Percentiles rank a stretch among this genome's conserved stretches.
These are phyloP conservation scores for Colletotrichum liriopes DNA, from an alignment of 2,329 filamentous ascomycete genomes.

Conservation along the genomic window DNA sequence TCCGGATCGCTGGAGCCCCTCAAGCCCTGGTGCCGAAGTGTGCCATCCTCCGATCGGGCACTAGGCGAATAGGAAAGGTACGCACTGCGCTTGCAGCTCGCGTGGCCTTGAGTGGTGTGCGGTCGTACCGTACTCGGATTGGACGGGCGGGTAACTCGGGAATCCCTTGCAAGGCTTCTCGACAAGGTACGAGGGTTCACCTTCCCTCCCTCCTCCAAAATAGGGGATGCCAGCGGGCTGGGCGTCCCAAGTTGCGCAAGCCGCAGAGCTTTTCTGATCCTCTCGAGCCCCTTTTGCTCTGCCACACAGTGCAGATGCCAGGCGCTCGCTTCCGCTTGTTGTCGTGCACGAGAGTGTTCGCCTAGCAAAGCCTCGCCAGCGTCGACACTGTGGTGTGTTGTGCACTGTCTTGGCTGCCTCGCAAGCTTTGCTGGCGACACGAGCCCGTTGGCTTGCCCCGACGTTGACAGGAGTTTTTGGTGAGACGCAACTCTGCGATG, in stretches of 20 bases:
- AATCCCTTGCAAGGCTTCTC: constrained; percentile 21
- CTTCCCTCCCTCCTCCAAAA: constrained; percentile 1
- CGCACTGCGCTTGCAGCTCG: constrained; percentile 17
- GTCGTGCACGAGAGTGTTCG: neutral
- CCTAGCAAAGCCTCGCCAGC: neutral
- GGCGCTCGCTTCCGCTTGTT: neutral
- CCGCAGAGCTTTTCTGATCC: constrained; percentile 3
- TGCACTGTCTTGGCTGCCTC: neutral
- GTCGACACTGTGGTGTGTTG: neutral
- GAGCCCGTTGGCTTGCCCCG: neutral
- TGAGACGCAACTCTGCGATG: constrained; percentile 12
- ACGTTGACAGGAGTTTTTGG: neutral
- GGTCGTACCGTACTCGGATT: constrained; percentile 26
- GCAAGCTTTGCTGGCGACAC: neutral
- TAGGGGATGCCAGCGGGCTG: constrained; percentile 17
- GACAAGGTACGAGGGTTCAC: constrained; percentile 14
- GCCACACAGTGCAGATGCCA: neutral
- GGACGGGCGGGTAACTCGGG: constrained; percentile 21
- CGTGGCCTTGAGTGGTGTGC: constrained; percentile 6
- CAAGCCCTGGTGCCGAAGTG: neutral
- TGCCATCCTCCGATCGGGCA: constrained; percentile 24
- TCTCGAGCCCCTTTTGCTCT: neutral
- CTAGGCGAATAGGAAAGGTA: constrained; percentile 8
- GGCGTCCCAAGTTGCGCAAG: constrained; percentile 13
- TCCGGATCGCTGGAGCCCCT: constrained; percentile 21